phyloP scores from a whole-genome alignment of 2,329 filamentous ascomycete species.

The Talaromyces sp. region DNA sequence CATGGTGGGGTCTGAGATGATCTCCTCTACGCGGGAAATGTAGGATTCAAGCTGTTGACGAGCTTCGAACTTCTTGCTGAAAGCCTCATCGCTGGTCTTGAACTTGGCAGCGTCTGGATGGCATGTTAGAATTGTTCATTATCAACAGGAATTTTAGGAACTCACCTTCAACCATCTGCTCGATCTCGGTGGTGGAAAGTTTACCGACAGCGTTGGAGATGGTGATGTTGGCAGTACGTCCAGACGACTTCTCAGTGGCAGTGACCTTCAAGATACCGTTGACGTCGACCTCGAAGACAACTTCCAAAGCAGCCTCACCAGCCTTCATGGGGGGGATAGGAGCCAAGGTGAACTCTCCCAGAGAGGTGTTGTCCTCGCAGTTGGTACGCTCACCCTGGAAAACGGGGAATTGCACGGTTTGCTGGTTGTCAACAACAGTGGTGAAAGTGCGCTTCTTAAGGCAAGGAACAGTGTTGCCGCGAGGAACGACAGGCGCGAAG shows the following conservation, averaged over 20 bases:
- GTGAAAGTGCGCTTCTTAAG: conserved; percentile 89
- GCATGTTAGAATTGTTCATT: conserved; percentile 1
- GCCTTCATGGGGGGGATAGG: conserved; percentile 83
- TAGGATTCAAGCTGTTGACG: conserved; percentile 99
- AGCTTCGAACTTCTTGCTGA: conserved; percentile 99
- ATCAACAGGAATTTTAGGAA: conserved; percentile 7
- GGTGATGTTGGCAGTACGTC: conserved; percentile 97
- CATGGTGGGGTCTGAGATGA: conserved; percentile 92
- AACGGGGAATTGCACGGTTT: conserved; percentile 84
- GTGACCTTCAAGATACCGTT: conserved; percentile 99
- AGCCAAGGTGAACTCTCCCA: conserved; percentile 94
- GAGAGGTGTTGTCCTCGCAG: conserved; percentile 96
- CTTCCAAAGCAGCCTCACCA: conserved; percentile 93
- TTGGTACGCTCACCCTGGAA: conserved; percentile 97
- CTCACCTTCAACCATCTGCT: conserved; percentile 89
- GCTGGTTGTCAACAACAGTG: conserved; percentile 63
- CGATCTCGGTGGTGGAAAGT: conserved; percentile 89
- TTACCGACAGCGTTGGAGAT: conserved; percentile 99
- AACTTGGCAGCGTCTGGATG: conserved; percentile 83
- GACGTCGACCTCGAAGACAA: conserved; percentile 98
- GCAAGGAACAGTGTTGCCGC: conserved; percentile 70
- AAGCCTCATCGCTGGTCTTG: conserved; percentile 96
- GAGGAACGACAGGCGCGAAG: conserved; percentile 87
- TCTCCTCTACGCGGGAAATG: conserved; percentile 98
- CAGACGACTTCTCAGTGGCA: conserved; percentile 97